These are phyloP conservation scores for Plasmodium malariae DNA, from an alignment of 169 alveolate genomes.

Conservation along the genomic window DNA sequence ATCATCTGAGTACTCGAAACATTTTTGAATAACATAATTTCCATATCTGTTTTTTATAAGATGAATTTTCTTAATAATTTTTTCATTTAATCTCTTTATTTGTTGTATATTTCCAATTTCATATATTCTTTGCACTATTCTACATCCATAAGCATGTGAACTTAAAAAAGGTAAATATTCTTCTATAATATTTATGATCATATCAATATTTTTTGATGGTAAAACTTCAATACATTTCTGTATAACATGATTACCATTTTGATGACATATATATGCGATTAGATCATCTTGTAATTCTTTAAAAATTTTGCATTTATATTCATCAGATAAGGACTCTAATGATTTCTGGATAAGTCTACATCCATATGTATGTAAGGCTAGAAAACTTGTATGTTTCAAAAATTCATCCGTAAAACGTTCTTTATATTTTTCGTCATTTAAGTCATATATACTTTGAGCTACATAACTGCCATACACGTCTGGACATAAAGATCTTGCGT, in stretches of 20 bases:
- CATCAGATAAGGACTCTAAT: slow-evolving; percentile 44
- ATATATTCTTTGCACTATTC: slow-evolving; percentile 71
- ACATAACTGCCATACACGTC: slow-evolving; percentile 75
- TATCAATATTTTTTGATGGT: slow-evolving; percentile 49
- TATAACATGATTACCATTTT: slow-evolving; percentile 77
- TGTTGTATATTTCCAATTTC: slow-evolving; percentile 59
- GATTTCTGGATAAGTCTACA: slow-evolving; percentile 76
- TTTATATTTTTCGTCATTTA: slow-evolving; percentile 56
- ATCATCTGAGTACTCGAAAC: slow-evolving; percentile 71
- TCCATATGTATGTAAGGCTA: slow-evolving; percentile 72
- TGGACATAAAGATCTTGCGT: slow-evolving; percentile 56
- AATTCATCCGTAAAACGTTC: slow-evolving; percentile 52
- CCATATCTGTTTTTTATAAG: slow-evolving; percentile 75
- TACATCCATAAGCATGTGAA: slow-evolving; percentile 72
- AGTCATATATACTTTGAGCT: slow-evolving; percentile 72
- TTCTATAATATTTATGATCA: slow-evolving; percentile 46
- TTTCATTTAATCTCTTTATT: slow-evolving; percentile 57
- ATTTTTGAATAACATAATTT: slow-evolving; percentile 75
- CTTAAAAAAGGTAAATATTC: slow-evolving; percentile 69
- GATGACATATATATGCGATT: slow-evolving; percentile 65
- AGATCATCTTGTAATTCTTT: slow-evolving; percentile 38
- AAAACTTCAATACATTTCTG: slow-evolving; percentile 75
- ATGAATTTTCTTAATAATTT: slow-evolving; percentile 37
- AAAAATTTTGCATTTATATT: slow-evolving; percentile 70
- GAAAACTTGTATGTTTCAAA: slow-evolving; percentile 36